These are phyloP conservation scores for Xylaria sp. DNA, from an alignment of 2,329 filamentous ascomycete species.

Conservation along the genomic window DNA sequence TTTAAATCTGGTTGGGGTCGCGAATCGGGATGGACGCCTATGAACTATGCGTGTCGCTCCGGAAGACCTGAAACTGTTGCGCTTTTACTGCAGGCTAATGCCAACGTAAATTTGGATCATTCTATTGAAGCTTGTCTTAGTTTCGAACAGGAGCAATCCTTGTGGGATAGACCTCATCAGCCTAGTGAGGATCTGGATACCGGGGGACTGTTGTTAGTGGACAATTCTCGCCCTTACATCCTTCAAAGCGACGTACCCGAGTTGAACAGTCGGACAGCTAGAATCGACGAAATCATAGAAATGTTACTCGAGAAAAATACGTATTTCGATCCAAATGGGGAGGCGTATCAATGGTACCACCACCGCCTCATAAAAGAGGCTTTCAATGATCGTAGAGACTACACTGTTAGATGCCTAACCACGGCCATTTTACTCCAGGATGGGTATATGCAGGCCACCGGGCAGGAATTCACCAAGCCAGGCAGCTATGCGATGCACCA, in stretches of 20 bases:
- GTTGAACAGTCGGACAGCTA: neutral
- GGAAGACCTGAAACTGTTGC: conserved; percentile 23
- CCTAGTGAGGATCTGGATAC: conserved; percentile 7
- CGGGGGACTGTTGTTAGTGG: neutral
- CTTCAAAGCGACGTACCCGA: neutral
- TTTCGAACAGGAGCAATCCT: conserved; percentile 20
- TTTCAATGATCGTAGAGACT: conserved; percentile 10
- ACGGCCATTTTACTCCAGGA: neutral
- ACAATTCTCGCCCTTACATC: conserved; percentile 13
- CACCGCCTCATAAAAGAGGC: neutral
- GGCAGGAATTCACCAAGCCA: neutral
- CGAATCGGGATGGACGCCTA: conserved; percentile 22
- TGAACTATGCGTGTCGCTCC: conserved; percentile 24
- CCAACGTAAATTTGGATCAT: neutral
- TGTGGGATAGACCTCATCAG: conserved; percentile 8
- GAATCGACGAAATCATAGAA: conserved; percentile 26
- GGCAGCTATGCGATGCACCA: conserved; percentile 6
- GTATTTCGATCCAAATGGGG: neutral
- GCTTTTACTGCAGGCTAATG: conserved; percentile 12
- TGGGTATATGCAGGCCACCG: neutral
- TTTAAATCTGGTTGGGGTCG: neutral
- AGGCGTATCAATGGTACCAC: neutral
- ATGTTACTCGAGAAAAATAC: conserved; percentile 5
- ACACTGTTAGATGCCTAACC: conserved; percentile 16
- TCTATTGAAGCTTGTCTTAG: conserved; percentile 3